A percentile compares a stretch with the other conserved stretches of the same genome.
phyloP scores from a whole-genome alignment of 768 basidiomycete genomes.

The Pholiota molesta region DNA sequence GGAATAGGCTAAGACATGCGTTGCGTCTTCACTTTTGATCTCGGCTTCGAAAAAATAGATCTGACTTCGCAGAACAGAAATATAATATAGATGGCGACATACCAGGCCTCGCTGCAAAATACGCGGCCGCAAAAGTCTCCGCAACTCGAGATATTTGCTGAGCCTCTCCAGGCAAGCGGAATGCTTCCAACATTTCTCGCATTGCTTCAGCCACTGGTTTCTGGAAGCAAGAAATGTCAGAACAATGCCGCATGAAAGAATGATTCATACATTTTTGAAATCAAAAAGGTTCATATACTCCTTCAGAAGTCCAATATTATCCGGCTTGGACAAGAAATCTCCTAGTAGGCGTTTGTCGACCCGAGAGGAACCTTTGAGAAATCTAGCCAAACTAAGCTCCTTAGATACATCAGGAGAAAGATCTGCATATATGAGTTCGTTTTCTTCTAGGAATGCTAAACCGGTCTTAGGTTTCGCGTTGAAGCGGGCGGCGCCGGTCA shows the following conservation, averaged over 20 bases:
- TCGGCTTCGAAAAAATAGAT: constrained; percentile 56
- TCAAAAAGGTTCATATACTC: constrained; percentile 90
- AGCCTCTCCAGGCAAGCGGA: constrained; percentile 92
- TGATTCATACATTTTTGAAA: constrained; percentile 73
- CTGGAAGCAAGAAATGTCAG: constrained; percentile 39
- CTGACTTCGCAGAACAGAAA: neutral
- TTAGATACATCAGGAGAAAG: constrained; percentile 58
- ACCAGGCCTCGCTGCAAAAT: constrained; percentile 87
- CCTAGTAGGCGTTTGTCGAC: constrained; percentile 94
- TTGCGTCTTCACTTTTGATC: constrained; percentile 89
- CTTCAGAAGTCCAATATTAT: constrained; percentile 81
- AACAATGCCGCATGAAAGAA: neutral
- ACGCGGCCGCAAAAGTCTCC: constrained; percentile 90
- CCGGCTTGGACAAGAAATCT: constrained; percentile 89
- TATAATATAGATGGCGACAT: constrained; percentile 18
- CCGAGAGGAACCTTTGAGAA: constrained; percentile 81
- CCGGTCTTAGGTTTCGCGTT: constrained; percentile 93
- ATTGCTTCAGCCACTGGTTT: constrained; percentile 96
- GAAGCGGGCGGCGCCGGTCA: constrained; percentile 84
- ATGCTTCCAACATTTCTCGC: constrained; percentile 91
- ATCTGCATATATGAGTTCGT: constrained; percentile 82
- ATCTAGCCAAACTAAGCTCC: constrained; percentile 74
- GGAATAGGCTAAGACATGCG: constrained; percentile 92
- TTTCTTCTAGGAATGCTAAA: constrained; percentile 88
- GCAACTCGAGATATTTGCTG: constrained; percentile 95